These are phyloP conservation scores for Cryptococcus sp. DNA, from an alignment of 1,284 basidiomycete species.

Conservation along the genomic window DNA sequence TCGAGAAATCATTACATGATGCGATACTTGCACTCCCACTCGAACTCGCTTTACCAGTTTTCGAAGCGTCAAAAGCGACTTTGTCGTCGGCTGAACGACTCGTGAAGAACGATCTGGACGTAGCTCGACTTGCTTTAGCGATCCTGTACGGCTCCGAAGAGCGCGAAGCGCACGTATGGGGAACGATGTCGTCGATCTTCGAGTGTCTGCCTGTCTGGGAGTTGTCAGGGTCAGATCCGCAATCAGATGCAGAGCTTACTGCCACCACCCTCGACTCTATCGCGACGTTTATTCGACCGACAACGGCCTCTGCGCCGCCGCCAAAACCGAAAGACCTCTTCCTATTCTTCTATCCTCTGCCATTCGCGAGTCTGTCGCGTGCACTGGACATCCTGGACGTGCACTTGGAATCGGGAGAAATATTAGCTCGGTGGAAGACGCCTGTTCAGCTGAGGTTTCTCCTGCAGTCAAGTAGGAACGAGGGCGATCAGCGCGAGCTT, in stretches of 20 bases:
- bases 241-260: constrained; percentile 66
- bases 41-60: constrained; percentile 69
- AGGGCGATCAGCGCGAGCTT: constrained; percentile 73
- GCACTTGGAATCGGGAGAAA: constrained; percentile 90
- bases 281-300: constrained; percentile 73
- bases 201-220: constrained; percentile 93
- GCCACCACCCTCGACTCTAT: constrained; percentile 78
- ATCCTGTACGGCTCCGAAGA: constrained; percentile 81
- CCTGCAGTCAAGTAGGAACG: constrained; percentile 69
- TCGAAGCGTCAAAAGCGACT: constrained; percentile 87
- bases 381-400: constrained; percentile 87
- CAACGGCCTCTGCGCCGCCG: constrained; percentile 62
- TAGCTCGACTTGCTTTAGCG: constrained; percentile 79
- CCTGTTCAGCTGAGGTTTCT: constrained; percentile 80
- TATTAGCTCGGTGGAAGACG: constrained; percentile 80
- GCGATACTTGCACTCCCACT: constrained; percentile 72
- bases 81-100: constrained; percentile 68
- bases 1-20: constrained; percentile 64
- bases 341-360: constrained; percentile 77
- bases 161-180: constrained; percentile 63
- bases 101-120: constrained; percentile 76
- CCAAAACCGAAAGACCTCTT: constrained; percentile 68
- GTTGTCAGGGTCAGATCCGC: constrained; percentile 60
- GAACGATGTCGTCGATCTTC: constrained; percentile 83
- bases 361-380: constrained; percentile 69